These are phyloP conservation scores for Colletotrichum nymphaeae DNA, from an alignment of 2,329 filamentous ascomycete species.

Conservation along the genomic window DNA sequence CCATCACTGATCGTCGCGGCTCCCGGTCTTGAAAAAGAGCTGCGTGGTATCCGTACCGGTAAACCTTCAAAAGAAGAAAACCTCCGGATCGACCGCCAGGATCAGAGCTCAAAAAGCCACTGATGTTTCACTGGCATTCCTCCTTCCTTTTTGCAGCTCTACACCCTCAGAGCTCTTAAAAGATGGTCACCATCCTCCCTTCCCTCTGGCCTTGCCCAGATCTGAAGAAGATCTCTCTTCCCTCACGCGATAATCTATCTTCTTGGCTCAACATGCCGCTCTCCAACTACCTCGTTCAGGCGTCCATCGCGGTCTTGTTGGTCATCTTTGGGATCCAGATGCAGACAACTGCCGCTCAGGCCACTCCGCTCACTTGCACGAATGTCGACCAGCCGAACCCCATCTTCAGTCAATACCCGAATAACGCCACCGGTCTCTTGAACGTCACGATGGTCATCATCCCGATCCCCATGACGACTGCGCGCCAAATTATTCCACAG, in stretches of 20 bases:
- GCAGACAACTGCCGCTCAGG: constrained; percentile 23
- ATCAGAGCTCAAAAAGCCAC: neutral
- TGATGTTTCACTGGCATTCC: constrained; percentile 18
- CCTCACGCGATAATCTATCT: constrained; percentile 4
- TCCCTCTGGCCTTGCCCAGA: constrained; percentile 18
- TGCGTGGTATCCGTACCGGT: neutral
- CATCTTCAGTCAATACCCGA: constrained; percentile 57
- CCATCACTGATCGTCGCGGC: constrained; percentile 27
- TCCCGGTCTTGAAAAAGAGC: constrained; percentile 13
- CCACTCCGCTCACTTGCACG: constrained; percentile 9
- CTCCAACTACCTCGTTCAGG: constrained; percentile 28
- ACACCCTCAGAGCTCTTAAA: constrained; percentile 11
- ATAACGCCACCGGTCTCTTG: constrained; percentile 61
- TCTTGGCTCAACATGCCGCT: constrained; percentile 28
- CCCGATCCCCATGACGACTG: constrained; percentile 59
- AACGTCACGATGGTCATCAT: constrained; percentile 65
- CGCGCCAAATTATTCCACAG: constrained; percentile 59
- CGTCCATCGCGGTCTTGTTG: constrained; percentile 27
- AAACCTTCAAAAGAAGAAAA: neutral
- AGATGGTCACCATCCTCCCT: constrained; percentile 29
- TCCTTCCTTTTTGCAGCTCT: constrained; percentile 3
- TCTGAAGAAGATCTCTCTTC: constrained; percentile 6
- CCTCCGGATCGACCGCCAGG: constrained; percentile 18
- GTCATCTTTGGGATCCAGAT: constrained; percentile 24
- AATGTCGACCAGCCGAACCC: constrained; percentile 51